Conservation (phyloP, 495 filamentous ascomycete species). For the Neurospora tetrasperma region DNA sequence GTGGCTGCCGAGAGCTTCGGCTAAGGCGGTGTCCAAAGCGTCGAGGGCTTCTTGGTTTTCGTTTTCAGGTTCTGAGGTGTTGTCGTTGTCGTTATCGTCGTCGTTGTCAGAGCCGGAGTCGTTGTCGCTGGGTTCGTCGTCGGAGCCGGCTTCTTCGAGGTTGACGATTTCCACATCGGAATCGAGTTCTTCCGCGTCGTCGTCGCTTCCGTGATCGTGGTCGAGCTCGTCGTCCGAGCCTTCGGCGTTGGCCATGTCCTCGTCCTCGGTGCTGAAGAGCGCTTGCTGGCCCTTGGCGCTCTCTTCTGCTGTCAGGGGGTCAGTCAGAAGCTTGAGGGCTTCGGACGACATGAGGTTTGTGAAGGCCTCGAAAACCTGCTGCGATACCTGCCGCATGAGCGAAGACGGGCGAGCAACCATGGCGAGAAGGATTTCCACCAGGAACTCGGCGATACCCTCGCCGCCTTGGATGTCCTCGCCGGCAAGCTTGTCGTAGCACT, state of each 20-base stretch:
- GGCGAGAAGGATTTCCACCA: conserved; percentile 80
- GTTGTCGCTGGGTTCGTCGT: conserved; percentile 31
- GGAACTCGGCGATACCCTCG: conserved; percentile 54
- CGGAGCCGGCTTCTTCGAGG: conserved; percentile 31
- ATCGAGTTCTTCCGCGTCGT: conserved; percentile 24
- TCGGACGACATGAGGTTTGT: conserved; percentile 57
- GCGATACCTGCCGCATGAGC: conserved; percentile 74
- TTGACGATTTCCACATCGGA: conserved; percentile 35
- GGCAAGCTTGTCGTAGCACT: conserved; percentile 48
- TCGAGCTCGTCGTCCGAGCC: conserved; percentile 25
- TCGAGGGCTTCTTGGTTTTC: conserved; percentile 41
- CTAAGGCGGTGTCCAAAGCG: conserved; percentile 68
- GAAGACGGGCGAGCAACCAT: conserved; percentile 80
- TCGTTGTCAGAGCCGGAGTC: conserved; percentile 22
- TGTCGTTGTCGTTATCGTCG: conserved; percentile 15
- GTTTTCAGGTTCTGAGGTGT: conserved; percentile 21
- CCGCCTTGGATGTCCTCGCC: conserved; percentile 21
- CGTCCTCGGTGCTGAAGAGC: conserved; percentile 68
- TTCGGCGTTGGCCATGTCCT: conserved; percentile 38
- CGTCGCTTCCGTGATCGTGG: conserved; percentile 19
- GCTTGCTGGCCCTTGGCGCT: conserved; percentile 72
- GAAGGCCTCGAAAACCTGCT: conserved; percentile 78
- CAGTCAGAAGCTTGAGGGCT: conserved; percentile 61
- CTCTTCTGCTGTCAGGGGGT: conserved; percentile 70
- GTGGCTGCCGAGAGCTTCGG: conserved; percentile 58